These are phyloP conservation scores for Trapa bicornis DNA, from an alignment of 345 rosid genomes.

Conservation along the genomic window DNA sequence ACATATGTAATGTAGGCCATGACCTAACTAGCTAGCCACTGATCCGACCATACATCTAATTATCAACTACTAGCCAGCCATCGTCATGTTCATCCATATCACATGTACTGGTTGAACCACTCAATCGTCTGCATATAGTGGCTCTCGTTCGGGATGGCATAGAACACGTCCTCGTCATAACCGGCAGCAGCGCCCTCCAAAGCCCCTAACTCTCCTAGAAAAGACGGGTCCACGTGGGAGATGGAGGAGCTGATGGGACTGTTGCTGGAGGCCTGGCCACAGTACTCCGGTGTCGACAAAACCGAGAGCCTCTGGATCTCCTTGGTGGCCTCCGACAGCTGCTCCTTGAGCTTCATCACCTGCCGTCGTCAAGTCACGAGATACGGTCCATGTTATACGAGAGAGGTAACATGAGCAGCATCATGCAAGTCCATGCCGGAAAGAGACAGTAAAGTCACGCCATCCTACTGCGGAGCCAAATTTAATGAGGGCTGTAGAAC, in stretches of 20 bases:
- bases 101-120: slow-evolving; percentile 35
- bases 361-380: slow-evolving; percentile 2
- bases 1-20: not conserved
- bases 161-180: slow-evolving; percentile 21
- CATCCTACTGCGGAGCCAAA: no score
- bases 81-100: not conserved
- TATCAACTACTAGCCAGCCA: no score
- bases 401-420: no score
- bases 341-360: slow-evolving; percentile 44
- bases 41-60: no score
- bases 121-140: slow-evolving; percentile 35
- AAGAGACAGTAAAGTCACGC: no score
- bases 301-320: slow-evolving; percentile 32
- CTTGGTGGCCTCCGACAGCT: slow-evolving; percentile 33
- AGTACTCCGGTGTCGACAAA: not conserved
- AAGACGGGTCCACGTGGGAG: slow-evolving; percentile 33
- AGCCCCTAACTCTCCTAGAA: slow-evolving; percentile 31
- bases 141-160: slow-evolving; percentile 17
- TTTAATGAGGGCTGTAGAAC: no score
- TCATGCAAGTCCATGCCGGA: no score
- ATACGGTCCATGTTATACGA: no score
- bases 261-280: slow-evolving; percentile 25
- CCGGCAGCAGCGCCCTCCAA: slow-evolving; percentile 10
- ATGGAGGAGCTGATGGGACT: slow-evolving; percentile 36
- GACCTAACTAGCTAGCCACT: no score